Base-by-base conservation (phyloP, 441 rosid species). In the Erysimum pusillum region DNA sequence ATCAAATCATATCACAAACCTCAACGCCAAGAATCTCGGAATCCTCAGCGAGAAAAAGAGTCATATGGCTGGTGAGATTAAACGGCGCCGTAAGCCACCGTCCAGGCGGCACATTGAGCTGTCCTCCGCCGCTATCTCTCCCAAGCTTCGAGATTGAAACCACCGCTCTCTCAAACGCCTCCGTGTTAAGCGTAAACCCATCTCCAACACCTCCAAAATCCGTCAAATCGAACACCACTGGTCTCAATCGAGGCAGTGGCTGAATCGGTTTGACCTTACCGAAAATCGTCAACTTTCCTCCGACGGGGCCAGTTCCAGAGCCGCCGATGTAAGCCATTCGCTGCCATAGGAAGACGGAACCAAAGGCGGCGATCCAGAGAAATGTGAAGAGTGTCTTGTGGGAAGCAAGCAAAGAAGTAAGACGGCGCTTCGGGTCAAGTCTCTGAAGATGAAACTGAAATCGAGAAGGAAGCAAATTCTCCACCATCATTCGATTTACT, bases 31-130 rank as follows among this genome's bases (percentile, higher is more conserved):
- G 96, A 64, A 96, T 87, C 80, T 88, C 97, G 48, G 90, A 87
- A 81, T 87, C 93, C 79, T 90, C 89, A 14, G 97, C 93, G 15
- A 96, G 96, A 73, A 96, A 96, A 51, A 96, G 75, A 56, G 99
- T 96, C 88, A 96, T 87, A 64, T 90, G 93, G 71, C 99, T 96
- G 7, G 98, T 91, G 41, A 93, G 91, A 83, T 96, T 96, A 82
- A 96, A 96, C 58, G 99, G 99, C 13, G 94, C 96, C 60, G 99
- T 91, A 1, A 96, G 88, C 99, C 99, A 96, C 67, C 80, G 85
- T 36, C 98, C 97, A 1, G 96, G 88, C 20, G 93, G 93, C 75
- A 96, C 96, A 81, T 91, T 93, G 48, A 96, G 89, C 92, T 93
- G 97, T 11, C 91, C 97, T 5, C 96, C 96, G 8, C 97, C 98